Conservation (phyloP, 495 filamentous ascomycete species). For the Rhizodiscina lignyota region DNA sequence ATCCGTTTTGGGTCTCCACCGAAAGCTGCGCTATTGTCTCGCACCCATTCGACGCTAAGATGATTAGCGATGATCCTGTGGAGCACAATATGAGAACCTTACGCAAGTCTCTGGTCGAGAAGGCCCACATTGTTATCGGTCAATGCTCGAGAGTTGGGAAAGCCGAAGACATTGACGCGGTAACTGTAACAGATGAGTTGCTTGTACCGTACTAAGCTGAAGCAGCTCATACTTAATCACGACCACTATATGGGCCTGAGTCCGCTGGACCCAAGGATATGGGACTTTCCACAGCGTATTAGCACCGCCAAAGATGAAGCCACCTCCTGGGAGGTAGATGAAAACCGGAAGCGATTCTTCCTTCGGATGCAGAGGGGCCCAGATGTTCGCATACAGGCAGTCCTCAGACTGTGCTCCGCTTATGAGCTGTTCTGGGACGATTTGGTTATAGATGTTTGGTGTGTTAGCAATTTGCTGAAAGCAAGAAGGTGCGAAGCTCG, state of each 20-base stretch:
- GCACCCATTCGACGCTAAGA: conserved; percentile 24
- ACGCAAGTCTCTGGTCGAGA: conserved; percentile 29
- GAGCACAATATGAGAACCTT: too few relatives aligned
- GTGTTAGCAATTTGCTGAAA: too few relatives aligned
- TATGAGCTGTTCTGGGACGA: too few relatives aligned
- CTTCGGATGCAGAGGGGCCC: conserved; percentile 17
- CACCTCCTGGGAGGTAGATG: conserved; percentile 24
- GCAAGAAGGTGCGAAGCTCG: too few relatives aligned
- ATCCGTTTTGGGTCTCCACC: too few relatives aligned
- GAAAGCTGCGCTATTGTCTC: conserved; percentile 11
- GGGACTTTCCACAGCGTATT: conserved; percentile 15
- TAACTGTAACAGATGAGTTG: conserved; percentile 12
- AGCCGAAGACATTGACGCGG: conserved; percentile 34
- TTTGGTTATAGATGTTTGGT: too few relatives aligned
- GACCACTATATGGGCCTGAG: conserved; percentile 26
- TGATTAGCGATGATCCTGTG: too few relatives aligned
- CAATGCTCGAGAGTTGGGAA: conserved; percentile 27
- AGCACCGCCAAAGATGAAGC: conserved; percentile 20
- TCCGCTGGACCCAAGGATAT: conserved; percentile 27
- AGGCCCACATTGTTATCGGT: conserved; percentile 28
- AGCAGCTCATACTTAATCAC: conserved; percentile 22
- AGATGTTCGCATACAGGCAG: conserved; percentile 31
- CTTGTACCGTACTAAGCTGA: not conserved
- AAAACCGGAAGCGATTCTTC: conserved; percentile 19
- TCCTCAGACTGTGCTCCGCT: too few relatives aligned